A percentile compares a stretch with the other conserved stretches of the same genome.
These are phyloP conservation scores for Lenwebbia sp. DNA, from an alignment of 345 rosid species.

Conservation along the genomic window DNA sequence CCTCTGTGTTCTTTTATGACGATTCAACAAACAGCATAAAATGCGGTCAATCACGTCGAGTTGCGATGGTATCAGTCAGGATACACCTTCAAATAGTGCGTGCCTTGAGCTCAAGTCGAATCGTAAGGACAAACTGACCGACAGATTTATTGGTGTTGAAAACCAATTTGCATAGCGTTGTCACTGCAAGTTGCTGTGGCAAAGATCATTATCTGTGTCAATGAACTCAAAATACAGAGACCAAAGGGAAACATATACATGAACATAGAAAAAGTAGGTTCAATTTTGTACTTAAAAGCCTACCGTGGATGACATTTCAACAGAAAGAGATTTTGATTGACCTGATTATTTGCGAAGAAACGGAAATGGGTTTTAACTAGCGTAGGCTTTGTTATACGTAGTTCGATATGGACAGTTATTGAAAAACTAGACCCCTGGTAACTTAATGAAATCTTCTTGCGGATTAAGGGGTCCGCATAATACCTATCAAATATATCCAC, in stretches of 20 bases:
- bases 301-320: neutral
- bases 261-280: neutral
- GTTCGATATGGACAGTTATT: neutral
- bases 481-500: neutral
- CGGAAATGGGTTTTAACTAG: neutral
- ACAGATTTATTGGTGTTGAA: neutral
- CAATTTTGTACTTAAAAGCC: neutral
- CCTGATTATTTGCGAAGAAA: neutral
- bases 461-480: neutral
- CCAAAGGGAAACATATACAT: neutral
- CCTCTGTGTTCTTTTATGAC: neutral
- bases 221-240: neutral
- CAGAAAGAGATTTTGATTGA: neutral
- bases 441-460: neutral
- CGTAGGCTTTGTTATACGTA: neutral
- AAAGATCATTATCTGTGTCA: neutral
- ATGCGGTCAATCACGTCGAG: neutral
- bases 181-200: neutral
- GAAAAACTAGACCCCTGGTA: neutral
- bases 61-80: neutral
- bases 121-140: neutral
- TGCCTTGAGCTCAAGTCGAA: neutral
- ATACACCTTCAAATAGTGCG: neutral
- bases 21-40: neutral
- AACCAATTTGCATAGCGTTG: neutral